Conservation (phyloP, 2,329 filamentous ascomycete species). For the Fusarium anthophilum region DNA sequence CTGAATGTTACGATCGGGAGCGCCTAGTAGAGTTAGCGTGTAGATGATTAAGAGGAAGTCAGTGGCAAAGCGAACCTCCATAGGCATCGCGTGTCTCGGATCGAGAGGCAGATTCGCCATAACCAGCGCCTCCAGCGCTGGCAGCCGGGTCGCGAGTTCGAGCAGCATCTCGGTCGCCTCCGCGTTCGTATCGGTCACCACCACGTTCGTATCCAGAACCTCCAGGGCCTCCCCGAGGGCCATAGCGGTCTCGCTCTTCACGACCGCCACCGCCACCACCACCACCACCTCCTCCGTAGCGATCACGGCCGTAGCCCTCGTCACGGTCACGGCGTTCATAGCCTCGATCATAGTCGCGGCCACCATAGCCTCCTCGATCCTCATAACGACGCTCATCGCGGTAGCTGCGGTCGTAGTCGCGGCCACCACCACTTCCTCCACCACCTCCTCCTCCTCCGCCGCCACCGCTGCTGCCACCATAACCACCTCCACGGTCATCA, state of each 20-base stretch:
- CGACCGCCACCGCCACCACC: conserved; percentile 49
- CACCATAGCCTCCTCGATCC: conserved; percentile 55
- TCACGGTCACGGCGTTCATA: conserved; percentile 60
- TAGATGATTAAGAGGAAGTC: conserved; percentile 26
- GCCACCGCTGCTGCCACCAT: conserved; percentile 49
- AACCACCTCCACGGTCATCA: conserved; percentile 58
- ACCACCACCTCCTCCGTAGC: conserved; percentile 45
- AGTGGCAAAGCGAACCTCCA: conserved; percentile 50
- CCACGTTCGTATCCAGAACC: conserved; percentile 57
- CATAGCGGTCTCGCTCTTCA: conserved; percentile 57
- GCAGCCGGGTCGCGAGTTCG: conserved; percentile 53
- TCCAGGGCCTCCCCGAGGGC: conserved; percentile 49
- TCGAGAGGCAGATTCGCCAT: conserved; percentile 54
- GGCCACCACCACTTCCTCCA: conserved; percentile 43
- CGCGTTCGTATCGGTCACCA: conserved; percentile 58
- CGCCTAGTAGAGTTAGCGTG: conserved; percentile 46
- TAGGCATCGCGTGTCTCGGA: conserved; percentile 56
- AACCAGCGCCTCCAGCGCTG: conserved; percentile 49
- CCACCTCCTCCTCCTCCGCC: conserved; percentile 42
- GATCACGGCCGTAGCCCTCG: conserved; percentile 51
- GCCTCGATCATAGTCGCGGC: conserved; percentile 68
- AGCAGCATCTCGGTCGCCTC: conserved; percentile 52
- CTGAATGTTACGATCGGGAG: conserved; percentile 44
- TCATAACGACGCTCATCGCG: conserved; percentile 59
- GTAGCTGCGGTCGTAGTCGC: conserved; percentile 62